Conservation (phyloP, 306 rosid species). For the Benincasa hispida region DNA sequence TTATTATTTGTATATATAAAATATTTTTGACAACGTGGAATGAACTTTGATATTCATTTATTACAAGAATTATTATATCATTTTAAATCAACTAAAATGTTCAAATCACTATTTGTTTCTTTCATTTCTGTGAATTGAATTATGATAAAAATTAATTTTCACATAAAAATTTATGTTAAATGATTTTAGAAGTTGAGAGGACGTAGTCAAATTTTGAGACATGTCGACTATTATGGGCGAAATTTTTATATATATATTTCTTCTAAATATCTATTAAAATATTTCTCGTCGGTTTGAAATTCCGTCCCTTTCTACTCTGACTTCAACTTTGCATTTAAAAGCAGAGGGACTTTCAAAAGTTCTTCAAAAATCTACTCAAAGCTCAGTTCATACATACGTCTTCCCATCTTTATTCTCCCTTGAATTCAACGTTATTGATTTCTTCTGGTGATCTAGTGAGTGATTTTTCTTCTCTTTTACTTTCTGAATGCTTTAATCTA, state of each 20-base stretch:
- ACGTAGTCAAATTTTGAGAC: neutral
- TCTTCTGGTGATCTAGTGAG: neutral
- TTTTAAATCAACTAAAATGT: too few species aligned
- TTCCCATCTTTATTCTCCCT: neutral
- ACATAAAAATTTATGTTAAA: too few species aligned
- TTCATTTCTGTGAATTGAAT: too few species aligned
- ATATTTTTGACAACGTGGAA: too few species aligned
- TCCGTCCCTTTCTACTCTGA: neutral
- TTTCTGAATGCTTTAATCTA: neutral
- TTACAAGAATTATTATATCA: too few species aligned
- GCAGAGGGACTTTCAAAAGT: neutral
- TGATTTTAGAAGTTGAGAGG: neutral
- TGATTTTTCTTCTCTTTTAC: neutral
- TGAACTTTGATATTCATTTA: too few species aligned
- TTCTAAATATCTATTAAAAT: neutral
- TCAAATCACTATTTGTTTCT: too few species aligned
- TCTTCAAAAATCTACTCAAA: neutral
- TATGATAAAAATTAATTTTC: too few species aligned
- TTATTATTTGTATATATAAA: too few species aligned
- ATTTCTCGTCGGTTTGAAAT: neutral
- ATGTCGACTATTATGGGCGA: neutral
- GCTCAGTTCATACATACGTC: neutral
- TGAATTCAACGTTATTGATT: neutral
- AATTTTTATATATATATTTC: neutral
- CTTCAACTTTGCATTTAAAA: neutral